A percentile compares a stretch with the other conserved stretches of the same genome.
Evolutionary conservation across 2,329 filamentous ascomycete species (phyloP).

Genomic region (Trichoderma guizhouense): DNA sequence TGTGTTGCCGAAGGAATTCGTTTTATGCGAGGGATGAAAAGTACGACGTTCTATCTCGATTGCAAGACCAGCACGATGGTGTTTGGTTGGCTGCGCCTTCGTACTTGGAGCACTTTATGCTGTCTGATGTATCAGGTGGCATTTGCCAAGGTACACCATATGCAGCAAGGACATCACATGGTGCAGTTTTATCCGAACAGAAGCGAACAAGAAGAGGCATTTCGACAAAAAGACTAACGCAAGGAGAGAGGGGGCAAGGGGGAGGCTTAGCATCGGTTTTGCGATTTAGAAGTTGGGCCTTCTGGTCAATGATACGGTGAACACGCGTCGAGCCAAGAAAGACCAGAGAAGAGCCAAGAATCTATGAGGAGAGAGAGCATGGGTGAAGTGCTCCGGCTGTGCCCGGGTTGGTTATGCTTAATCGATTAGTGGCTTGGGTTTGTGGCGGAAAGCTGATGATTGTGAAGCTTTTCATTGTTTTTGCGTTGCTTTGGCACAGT

Average conservation of each 20-base stretch:
- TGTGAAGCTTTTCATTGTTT: not conserved
- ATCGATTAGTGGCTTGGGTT: not conserved
- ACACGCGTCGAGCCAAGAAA: constrained; percentile 10
- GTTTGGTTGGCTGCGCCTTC: not conserved
- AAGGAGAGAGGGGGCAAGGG: not conserved
- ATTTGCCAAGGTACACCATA: not conserved
- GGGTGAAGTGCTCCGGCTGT: not conserved
- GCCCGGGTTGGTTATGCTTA: constrained; percentile 13
- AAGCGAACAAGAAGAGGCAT: not conserved
- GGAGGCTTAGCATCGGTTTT: not conserved
- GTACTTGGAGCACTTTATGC: not conserved
- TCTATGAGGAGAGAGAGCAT: not conserved
- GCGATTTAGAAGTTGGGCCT: not conserved
- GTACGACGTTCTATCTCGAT: not conserved
- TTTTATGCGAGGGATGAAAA: not conserved
- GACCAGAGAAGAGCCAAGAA: not conserved
- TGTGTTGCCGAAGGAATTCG: not conserved
- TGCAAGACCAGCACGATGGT: not conserved
- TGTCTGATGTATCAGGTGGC: not conserved
- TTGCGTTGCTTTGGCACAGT: not conserved
- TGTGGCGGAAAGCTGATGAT: not conserved
- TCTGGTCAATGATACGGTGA: not conserved
- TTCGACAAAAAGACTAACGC: not conserved
- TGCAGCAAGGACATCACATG: constrained; percentile 13
- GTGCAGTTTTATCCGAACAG: not conserved